These are phyloP conservation scores for Chaetomium cochliodes DNA, from an alignment of 495 filamentous ascomycete genomes.

Conservation along the genomic window DNA sequence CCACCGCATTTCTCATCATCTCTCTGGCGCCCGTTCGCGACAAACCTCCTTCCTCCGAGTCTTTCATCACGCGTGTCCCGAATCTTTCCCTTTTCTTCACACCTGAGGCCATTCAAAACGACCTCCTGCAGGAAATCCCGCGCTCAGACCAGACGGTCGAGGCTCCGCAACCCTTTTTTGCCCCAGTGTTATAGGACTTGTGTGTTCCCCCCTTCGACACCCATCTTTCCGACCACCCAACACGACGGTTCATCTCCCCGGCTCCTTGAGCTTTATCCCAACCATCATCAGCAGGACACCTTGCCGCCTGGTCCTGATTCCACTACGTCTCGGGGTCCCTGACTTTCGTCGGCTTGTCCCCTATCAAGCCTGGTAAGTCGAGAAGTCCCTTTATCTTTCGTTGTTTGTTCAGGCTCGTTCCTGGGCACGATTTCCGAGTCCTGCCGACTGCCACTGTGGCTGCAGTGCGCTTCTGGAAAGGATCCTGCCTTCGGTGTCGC, in stretches of 20 bases:
- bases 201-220: conserved; percentile 19
- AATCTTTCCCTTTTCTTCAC: conserved; percentile 12
- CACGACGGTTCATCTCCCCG: not conserved
- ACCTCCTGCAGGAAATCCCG: not conserved
- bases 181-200: conserved; percentile 23
- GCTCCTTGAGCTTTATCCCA: not conserved
- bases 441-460: not conserved
- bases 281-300: not conserved
- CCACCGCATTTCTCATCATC: conserved; percentile 41
- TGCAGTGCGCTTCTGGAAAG: conserved; percentile 9
- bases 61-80: conserved; percentile 22
- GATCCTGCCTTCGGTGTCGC: conserved; percentile 27
- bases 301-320: conserved; percentile 19
- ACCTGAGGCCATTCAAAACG: conserved; percentile 27
- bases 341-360: not conserved
- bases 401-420: not conserved
- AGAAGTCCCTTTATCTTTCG: not conserved
- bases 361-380: conserved; percentile 2
- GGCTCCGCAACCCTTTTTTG: not conserved
- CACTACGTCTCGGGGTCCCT: conserved; percentile 5
- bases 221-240: conserved; percentile 6
- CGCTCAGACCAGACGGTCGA: conserved; percentile 14
- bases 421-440: not conserved
- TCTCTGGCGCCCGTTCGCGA: conserved; percentile 22
- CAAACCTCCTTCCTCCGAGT: conserved; percentile 20